phyloP scores from a whole-genome alignment of 2,329 filamentous ascomycete genomes.

The Venturia nashicola region DNA sequence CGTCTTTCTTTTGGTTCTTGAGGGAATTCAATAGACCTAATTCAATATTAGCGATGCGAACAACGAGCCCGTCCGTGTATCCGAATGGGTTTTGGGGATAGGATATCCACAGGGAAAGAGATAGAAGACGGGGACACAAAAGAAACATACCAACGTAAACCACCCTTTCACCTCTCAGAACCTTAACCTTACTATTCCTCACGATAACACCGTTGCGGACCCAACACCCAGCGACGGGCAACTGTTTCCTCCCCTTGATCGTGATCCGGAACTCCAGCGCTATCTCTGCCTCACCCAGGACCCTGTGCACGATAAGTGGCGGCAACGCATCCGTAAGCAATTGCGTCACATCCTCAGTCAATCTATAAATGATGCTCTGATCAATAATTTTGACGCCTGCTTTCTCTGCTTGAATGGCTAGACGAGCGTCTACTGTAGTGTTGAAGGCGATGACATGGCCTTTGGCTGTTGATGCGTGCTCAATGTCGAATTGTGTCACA shows the following conservation, averaged over 20 bases:
- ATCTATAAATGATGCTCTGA: conserved; percentile 74
- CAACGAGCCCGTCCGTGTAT: too few relatives aligned
- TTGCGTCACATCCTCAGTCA: conserved; percentile 59
- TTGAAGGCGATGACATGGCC: conserved; percentile 84
- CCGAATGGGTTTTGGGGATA: too few relatives aligned
- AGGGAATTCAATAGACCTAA: conserved; percentile 67
- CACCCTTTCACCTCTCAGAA: conserved; percentile 44
- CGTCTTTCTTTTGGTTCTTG: conserved; percentile 88
- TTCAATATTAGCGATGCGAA: too few relatives aligned
- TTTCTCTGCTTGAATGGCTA: conserved; percentile 61
- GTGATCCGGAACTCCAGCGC: conserved; percentile 75
- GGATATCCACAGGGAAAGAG: too few relatives aligned
- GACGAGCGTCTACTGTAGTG: conserved; percentile 51
- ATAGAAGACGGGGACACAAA: neutral
- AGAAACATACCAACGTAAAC: conserved; percentile 1
- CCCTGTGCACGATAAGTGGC: conserved; percentile 52
- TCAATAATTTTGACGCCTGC: conserved; percentile 68
- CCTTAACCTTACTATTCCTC: conserved; percentile 52
- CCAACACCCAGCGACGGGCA: conserved; percentile 76
- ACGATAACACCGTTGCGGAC: conserved; percentile 69
- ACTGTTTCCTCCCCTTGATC: conserved; percentile 54
- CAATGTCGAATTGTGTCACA: conserved; percentile 75
- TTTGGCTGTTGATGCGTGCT: conserved; percentile 67
- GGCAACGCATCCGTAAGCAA: conserved; percentile 58
- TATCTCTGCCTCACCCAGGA: conserved; percentile 81